Evolutionary conservation across 306 rosid species (phyloP).

Genomic region (Gastrolobium bilobum): DNA sequence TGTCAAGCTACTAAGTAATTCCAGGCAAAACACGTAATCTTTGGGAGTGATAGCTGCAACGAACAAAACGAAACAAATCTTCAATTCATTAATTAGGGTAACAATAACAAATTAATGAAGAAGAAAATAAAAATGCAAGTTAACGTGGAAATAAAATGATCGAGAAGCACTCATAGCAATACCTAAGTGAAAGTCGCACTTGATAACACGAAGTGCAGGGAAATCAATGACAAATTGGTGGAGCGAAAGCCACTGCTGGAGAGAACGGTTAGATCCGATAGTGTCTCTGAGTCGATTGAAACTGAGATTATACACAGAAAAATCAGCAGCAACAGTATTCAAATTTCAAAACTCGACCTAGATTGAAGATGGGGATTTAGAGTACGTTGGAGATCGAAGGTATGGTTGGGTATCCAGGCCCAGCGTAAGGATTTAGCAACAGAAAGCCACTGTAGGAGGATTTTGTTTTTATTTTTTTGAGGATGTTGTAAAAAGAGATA

Average conservation of each 20-base stretch:
- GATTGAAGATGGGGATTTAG: neutral
- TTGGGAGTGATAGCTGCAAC: slow-evolving; percentile 4
- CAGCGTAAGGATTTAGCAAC: no score
- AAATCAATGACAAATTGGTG: neutral
- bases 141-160: neutral
- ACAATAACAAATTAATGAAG: neutral
- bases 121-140: no score
- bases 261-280: slow-evolving; percentile 16
- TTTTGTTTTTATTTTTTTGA: no score
- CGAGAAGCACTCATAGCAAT: neutral
- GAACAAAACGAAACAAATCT: neutral
- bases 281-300: neutral
- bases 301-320: neutral
- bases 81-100: neutral
- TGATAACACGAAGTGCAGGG: neutral
- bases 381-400: no score
- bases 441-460: no score
- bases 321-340: neutral
- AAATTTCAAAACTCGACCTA: neutral
- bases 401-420: no score
- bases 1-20: slow-evolving; percentile 43
- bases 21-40: slow-evolving; percentile 31
- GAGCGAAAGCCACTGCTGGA: neutral
- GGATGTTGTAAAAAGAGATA: no score
- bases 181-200: neutral